These are phyloP conservation scores for Henckelia pumila DNA, from an alignment of 257 asterid species.

Conservation along the genomic window DNA sequence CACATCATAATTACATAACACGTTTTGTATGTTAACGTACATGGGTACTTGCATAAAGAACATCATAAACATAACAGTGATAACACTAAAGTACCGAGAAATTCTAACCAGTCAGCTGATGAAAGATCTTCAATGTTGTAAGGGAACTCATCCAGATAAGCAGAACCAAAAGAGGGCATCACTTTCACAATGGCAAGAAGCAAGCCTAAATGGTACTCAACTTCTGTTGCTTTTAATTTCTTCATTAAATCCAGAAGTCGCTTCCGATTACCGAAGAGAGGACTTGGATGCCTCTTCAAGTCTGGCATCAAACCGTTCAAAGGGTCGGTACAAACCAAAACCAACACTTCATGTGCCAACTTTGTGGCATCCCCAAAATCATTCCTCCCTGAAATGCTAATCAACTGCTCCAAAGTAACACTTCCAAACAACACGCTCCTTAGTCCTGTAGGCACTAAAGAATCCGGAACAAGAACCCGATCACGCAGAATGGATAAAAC, in stretches of 20 bases:
- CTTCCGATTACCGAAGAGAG: conserved; percentile 70
- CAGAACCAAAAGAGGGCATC: conserved; percentile 70
- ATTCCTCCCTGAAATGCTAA: conserved; percentile 61
- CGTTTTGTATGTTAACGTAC: neutral
- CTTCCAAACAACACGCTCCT: conserved; percentile 95
- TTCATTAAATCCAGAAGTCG: conserved; percentile 84
- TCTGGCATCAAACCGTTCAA: conserved; percentile 90
- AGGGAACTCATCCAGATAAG: conserved; percentile 83
- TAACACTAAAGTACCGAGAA: conserved; percentile 20
- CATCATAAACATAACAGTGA: conserved; percentile 18
- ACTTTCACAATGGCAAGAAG: conserved; percentile 76
- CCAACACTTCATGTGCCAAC: conserved; percentile 61
- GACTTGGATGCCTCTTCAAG: conserved; percentile 60
- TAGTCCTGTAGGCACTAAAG: conserved; percentile 71
- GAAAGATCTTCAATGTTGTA: conserved; percentile 69
- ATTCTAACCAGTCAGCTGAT: conserved; percentile 76
- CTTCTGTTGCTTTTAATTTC: conserved; percentile 71
- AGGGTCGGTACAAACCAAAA: conserved; percentile 73
- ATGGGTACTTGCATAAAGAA: conserved; percentile 4
- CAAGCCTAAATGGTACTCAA: conserved; percentile 58
- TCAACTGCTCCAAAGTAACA: conserved; percentile 80
- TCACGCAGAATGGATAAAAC: conserved; percentile 56
- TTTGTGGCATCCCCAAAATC: conserved; percentile 56
- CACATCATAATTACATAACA: neutral
- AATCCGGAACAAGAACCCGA: conserved; percentile 67